These are phyloP conservation scores for Hygrophoropsis aurantiaca DNA, from an alignment of 768 basidiomycete genomes.

Conservation along the genomic window DNA sequence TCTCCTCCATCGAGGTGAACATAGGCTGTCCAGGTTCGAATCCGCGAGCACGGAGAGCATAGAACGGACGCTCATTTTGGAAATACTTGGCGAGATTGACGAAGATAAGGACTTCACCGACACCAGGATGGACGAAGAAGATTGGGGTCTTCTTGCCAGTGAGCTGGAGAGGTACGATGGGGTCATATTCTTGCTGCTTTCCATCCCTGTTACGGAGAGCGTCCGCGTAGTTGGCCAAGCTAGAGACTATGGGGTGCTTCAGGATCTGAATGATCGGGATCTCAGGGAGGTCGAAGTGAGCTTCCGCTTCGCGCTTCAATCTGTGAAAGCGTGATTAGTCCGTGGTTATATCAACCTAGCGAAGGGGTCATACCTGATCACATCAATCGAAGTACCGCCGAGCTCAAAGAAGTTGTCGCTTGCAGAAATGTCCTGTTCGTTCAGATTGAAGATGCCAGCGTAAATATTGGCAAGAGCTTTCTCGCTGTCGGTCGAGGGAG, in stretches of 20 bases:
- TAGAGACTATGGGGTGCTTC: constrained; percentile 28
- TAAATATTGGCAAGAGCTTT: constrained; percentile 24
- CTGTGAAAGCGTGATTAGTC: constrained; percentile 4
- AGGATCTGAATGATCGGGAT: constrained; percentile 37
- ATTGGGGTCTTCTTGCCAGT: constrained; percentile 38
- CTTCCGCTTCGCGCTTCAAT: constrained; percentile 22
- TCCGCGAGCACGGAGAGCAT: constrained; percentile 44
- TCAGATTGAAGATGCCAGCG: constrained; percentile 25
- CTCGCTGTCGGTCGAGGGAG: constrained; percentile 20
- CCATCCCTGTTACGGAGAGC: constrained; percentile 16
- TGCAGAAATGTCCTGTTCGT: constrained; percentile 18
- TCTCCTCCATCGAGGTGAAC: constrained; percentile 38
- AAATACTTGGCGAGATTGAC: constrained; percentile 40
- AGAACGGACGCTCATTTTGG: constrained; percentile 40
- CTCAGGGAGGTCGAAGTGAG: constrained; percentile 22
- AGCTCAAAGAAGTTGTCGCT: constrained; percentile 38
- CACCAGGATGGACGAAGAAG: constrained; percentile 44
- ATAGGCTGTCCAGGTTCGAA: constrained; percentile 39
- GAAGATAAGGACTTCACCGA: constrained; percentile 40
- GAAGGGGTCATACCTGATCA: constrained; percentile 15
- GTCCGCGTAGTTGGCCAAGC: constrained; percentile 28
- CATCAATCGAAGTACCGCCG: constrained; percentile 38
- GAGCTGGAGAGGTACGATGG: constrained; percentile 38
- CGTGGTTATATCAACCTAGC: background rate
- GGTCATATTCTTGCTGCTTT: constrained; percentile 29